A percentile compares a stretch with the other conserved stretches of the same genome.
These are phyloP conservation scores for Botrytis fabae DNA, from an alignment of 2,329 filamentous ascomycete genomes.

Conservation along the genomic window DNA sequence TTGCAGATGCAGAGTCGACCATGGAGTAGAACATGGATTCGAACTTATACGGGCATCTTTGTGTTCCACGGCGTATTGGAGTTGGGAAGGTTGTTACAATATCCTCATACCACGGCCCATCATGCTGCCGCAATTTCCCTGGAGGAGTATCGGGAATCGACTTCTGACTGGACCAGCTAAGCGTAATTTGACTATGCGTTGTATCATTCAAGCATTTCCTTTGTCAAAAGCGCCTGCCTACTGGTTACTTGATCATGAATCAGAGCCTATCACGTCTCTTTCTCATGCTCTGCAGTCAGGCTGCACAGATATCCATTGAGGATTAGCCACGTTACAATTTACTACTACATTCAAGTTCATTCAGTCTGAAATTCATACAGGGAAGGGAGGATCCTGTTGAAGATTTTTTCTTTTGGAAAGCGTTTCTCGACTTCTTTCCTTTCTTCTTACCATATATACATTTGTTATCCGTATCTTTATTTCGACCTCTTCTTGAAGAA, in stretches of 20 bases:
- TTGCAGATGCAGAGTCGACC: constrained; percentile 39
- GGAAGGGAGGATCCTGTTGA: constrained; percentile 25
- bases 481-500: constrained; percentile 10
- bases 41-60: constrained; percentile 28
- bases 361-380: constrained; percentile 37
- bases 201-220: constrained; percentile 42
- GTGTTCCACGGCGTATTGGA: constrained; percentile 38
- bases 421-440: constrained; percentile 24
- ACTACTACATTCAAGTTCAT: constrained; percentile 33
- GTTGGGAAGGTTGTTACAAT: constrained; percentile 36
- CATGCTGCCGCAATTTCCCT: constrained; percentile 31
- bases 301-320: constrained; percentile 40
- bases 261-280: constrained; percentile 39
- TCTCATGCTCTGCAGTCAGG: constrained; percentile 39
- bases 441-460: constrained; percentile 14
- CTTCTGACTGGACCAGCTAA: constrained; percentile 41
- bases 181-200: constrained; percentile 41
- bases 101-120: constrained; percentile 34
- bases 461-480: constrained; percentile 11
- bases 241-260: constrained; percentile 36
- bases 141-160: constrained; percentile 35
- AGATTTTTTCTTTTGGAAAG: constrained; percentile 15
- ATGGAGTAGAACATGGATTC: constrained; percentile 37
- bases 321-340: constrained; percentile 41
- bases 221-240: constrained; percentile 40